Evolutionary conservation across 192 early-diverging fungal species (phyloP), one percentile per base, ranked within the genome.

Genomic region (Jimgerdemannia lactiflua): DNA sequence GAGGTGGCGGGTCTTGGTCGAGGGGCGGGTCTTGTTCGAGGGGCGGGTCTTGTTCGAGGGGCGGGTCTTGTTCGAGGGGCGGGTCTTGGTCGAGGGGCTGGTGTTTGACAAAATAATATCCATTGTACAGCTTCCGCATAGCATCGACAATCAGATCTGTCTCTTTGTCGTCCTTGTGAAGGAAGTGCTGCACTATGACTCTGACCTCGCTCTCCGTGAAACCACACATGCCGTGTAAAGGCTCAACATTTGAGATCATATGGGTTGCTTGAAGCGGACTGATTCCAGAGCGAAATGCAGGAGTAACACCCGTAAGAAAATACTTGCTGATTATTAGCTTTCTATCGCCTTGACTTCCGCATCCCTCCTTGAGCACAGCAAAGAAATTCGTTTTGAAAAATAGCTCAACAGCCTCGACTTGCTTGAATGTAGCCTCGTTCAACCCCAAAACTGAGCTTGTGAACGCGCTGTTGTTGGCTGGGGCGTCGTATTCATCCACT

Each of bases 401-500:
- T 41, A 40, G 44, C 73, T 81, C 77, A 69, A 81, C n/a, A n/a
- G n/a, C 29, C 29, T 29, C 29, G 29, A 29, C 72, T 8, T 69
- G 41, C 67, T 75, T 66, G 71, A 70, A 29, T 29, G n/a, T 65
- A 74, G 44, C 29, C 19, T 71, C 67, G 59, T 71, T 71, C 44
- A 78, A 77, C 75, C 49, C 70, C 17, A 69, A 66, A 70, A 49
- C 75, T n/a, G 43, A 42, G 17, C 71, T 71, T 78, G 76, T 67
- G 43, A 81, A 81, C 68, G 67, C 70, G 29, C 72, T 75, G 76
- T 75, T 81, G 71, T 78, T 77, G 65, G n/a, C 75, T 75, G 76
- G 74, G n/a, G 80, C 67, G 70, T 81, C 80, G 39, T 81, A 81
- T 41, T 78, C 76, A 70, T 81, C 80, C 19, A 81, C 76, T 78